Evolutionary conservation across 441 rosid species (phyloP).

Genomic region (Erodium chrysanthum): DNA sequence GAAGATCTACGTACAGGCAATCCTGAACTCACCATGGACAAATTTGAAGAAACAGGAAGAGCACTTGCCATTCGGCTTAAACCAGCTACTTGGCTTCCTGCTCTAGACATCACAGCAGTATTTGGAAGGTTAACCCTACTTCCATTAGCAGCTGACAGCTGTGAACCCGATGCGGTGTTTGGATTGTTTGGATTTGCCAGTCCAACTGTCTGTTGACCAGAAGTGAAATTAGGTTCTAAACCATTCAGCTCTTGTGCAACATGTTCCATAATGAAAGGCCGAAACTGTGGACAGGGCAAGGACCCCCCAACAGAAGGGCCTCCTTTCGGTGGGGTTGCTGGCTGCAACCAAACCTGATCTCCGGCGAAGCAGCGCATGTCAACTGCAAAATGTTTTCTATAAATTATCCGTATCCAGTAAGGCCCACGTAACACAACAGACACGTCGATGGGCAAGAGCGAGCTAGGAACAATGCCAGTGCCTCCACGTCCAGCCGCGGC

Average conservation of each 20-base stretch:
- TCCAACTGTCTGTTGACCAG: slow-evolving; percentile 62
- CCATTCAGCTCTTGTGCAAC: slow-evolving; percentile 97
- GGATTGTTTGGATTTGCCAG: slow-evolving; percentile 25
- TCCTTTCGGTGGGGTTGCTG: slow-evolving; percentile 96
- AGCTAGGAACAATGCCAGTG: slow-evolving; percentile 96
- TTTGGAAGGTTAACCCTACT: slow-evolving; percentile 54
- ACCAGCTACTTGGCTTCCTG: slow-evolving; percentile 47
- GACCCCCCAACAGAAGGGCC: slow-evolving; percentile 93
- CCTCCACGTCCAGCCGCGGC: slow-evolving; percentile 80
- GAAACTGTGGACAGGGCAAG: slow-evolving; percentile 97
- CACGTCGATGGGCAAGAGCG: slow-evolving; percentile 93
- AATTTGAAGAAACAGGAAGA: slow-evolving; percentile 51
- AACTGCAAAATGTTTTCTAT: slow-evolving; percentile 89
- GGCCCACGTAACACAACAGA: slow-evolving; percentile 98
- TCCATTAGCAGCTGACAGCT: slow-evolving; percentile 51
- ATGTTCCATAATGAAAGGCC: slow-evolving; percentile 99
- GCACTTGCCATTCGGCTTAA: slow-evolving; percentile 66
- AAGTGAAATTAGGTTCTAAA: slow-evolving; percentile 61
- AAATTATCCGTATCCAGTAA: slow-evolving; percentile 90
- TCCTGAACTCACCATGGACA: slow-evolving; percentile 48
- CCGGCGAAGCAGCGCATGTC: slow-evolving; percentile 99
- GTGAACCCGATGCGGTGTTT: slow-evolving; percentile 42
- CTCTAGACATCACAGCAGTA: slow-evolving; percentile 54
- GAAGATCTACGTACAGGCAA: slow-evolving; percentile 75
- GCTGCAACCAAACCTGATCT: slow-evolving; percentile 99